Evolutionary conservation across 495 filamentous ascomycete species (phyloP).

Genomic region (Lineolata rhizophorae): DNA sequence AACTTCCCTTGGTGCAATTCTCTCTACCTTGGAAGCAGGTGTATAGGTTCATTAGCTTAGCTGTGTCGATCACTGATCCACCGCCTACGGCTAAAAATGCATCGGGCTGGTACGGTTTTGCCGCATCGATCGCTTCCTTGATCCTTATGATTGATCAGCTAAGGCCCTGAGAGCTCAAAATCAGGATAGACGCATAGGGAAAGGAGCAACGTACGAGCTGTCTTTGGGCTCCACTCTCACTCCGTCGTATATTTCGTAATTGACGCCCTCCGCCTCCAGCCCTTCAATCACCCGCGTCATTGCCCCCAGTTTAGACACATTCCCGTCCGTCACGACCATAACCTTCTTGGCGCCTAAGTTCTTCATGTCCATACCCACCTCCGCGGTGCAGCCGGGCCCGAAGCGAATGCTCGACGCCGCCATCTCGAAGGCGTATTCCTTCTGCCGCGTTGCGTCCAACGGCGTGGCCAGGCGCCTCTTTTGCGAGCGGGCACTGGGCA

Average conservation of each 20-base stretch:
- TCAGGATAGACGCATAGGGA: too few species aligned
- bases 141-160: too few species aligned
- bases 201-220: too few species aligned
- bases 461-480: constrained; percentile 51
- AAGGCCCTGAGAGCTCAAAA: too few species aligned
- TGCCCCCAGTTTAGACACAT: constrained; percentile 54
- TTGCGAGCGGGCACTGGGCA: constrained; percentile 25
- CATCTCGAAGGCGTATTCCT: constrained; percentile 98
- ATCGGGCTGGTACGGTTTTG: constrained; percentile 57
- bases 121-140: constrained; percentile 68
- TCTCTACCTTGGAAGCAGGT: constrained; percentile 45
- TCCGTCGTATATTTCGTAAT: constrained; percentile 59
- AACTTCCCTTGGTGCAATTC: too few species aligned
- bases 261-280: constrained; percentile 50
- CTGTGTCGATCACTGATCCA: constrained; percentile 68
- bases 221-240: constrained; percentile 82
- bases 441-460: constrained; percentile 43
- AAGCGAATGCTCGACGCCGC: constrained; percentile 84
- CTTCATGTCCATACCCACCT: constrained; percentile 96
- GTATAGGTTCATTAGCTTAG: constrained; percentile 96
- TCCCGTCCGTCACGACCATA: constrained; percentile 74
- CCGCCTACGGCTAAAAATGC: constrained; percentile 81
- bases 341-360: constrained; percentile 77
- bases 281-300: constrained; percentile 69
- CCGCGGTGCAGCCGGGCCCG: constrained; percentile 76